A percentile compares a stretch with the other conserved stretches of the same genome.
Conservation (phyloP, 768 basidiomycete species). For the Brasilioporus rufonigricans region DNA sequence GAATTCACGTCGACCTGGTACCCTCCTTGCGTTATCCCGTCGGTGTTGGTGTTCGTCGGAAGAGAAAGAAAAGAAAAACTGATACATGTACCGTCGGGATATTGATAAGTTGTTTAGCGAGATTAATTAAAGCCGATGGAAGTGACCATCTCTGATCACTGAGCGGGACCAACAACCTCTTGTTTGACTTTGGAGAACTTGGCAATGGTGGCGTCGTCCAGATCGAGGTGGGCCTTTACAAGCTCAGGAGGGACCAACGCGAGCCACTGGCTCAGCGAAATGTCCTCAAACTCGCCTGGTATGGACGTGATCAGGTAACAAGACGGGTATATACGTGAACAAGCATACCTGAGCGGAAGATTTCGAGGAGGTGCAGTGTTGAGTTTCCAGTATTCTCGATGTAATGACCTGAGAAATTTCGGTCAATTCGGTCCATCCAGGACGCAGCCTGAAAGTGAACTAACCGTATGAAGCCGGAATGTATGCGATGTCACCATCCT, state of each 20-base stretch:
- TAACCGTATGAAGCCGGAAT: conserved; percentile 25
- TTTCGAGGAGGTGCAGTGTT: conserved; percentile 57
- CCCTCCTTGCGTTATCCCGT: background rate
- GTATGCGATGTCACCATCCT: conserved; percentile 31
- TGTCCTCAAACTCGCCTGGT: conserved; percentile 50
- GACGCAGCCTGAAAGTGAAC: background rate
- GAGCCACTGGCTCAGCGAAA: conserved; percentile 61
- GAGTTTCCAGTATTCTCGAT: conserved; percentile 64
- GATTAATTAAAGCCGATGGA: background rate
- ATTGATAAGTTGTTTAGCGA: background rate
- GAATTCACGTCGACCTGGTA: background rate
- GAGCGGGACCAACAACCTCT: conserved; percentile 39
- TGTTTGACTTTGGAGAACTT: conserved; percentile 52
- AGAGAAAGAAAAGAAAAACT: conserved; percentile 1
- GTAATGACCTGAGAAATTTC: conserved; percentile 50
- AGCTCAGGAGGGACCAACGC: conserved; percentile 56
- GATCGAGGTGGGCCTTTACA: conserved; percentile 58
- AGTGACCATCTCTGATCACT: background rate
- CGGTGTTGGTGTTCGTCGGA: background rate
- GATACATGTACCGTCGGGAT: conserved; percentile 12
- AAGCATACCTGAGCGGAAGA: conserved; percentile 51
- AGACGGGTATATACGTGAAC: background rate
- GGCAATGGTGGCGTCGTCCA: conserved; percentile 50
- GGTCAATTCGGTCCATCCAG: background rate
- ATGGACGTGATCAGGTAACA: background rate